Evolutionary conservation across 331 rosid genomes (phyloP), one percentile per base, ranked within the genome.

Genomic region (Quercus tomentella): DNA sequence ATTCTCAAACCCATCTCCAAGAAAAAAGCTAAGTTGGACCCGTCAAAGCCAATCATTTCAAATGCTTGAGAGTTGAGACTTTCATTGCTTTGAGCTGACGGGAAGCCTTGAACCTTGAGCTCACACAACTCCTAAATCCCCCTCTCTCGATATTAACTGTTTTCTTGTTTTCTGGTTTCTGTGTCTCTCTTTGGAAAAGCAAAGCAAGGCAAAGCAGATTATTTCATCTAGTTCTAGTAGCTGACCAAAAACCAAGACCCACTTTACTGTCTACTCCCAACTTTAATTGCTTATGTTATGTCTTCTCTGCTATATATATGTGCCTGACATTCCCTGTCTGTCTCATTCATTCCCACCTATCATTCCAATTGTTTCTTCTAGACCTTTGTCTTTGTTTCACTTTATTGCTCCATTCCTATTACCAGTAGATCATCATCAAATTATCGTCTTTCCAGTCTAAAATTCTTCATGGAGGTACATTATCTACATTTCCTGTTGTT

Each of bases 21-120:
- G 45, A 7, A 57, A 49, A 91, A 84, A 79, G 89, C 3, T 1
- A 83, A 79, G 88, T 88, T 87, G 85, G 92, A 90, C 91, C 84
- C 79, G 96, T 90, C 98, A 94, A 90, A 88, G 73, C 88, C 92
- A 89, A 88, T 90, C 80, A 91, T 83, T 80, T 81, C 80, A 76
- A 79, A 83, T 83, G 81, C 89, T 82, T 80, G 58, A 74, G 43
- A 73, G 88, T 82, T 80, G 58, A 74, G 43, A 73, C 76, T 83
- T 84, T 66, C 78, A 79, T 90, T 86, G 70, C 91, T 89, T 86
- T 87, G 86, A 63, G 73, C 80, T 70, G 84, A 83, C 63, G 82
- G 79, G 71, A 83, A 85, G 82, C 85, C 87, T 90, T 69, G 98
- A 86, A 76, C 54, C 76, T 81, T 58, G 92, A 77, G 84, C 83